Conservation (phyloP, 495 filamentous ascomycete species). For the Bacidia rubella region DNA sequence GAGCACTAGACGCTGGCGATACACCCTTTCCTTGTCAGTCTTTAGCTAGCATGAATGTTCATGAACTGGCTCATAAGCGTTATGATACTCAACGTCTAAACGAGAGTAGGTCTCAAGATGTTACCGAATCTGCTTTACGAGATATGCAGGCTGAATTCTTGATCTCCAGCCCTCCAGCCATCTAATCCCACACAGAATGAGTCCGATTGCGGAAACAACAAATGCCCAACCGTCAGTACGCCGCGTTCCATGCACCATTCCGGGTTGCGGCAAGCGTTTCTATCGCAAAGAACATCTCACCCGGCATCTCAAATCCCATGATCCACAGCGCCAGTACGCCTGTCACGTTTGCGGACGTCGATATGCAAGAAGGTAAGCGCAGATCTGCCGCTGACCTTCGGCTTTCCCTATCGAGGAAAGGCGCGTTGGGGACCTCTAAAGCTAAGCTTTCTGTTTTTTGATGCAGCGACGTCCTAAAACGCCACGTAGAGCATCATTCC, state of each 20-base stretch:
- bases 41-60: too few relatives aligned
- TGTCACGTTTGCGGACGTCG: slow-evolving; percentile 20
- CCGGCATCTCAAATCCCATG: slow-evolving; percentile 20
- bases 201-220: slow-evolving; percentile 1
- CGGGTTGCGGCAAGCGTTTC: slow-evolving; percentile 18
- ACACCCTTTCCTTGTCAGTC: too few relatives aligned
- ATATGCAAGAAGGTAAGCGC: slow-evolving; percentile 20
- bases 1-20: too few relatives aligned
- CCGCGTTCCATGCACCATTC: slow-evolving; percentile 16
- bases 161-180: too few relatives aligned
- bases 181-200: too few relatives aligned
- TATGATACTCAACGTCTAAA: too few relatives aligned
- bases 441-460: background rate
- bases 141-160: too few relatives aligned
- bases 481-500: slow-evolving; percentile 20
- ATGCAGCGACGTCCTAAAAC: slow-evolving; percentile 20
- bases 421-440: background rate
- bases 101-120: too few relatives aligned
- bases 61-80: too few relatives aligned
- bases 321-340: slow-evolving; percentile 13
- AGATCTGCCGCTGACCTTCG: too few relatives aligned
- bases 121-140: too few relatives aligned
- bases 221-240: background rate
- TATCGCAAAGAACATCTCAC: slow-evolving; percentile 22
- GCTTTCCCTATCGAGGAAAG: too few relatives aligned